These are phyloP conservation scores for Fusarium zealandicum DNA, from an alignment of 2,329 filamentous ascomycete species.

Conservation along the genomic window DNA sequence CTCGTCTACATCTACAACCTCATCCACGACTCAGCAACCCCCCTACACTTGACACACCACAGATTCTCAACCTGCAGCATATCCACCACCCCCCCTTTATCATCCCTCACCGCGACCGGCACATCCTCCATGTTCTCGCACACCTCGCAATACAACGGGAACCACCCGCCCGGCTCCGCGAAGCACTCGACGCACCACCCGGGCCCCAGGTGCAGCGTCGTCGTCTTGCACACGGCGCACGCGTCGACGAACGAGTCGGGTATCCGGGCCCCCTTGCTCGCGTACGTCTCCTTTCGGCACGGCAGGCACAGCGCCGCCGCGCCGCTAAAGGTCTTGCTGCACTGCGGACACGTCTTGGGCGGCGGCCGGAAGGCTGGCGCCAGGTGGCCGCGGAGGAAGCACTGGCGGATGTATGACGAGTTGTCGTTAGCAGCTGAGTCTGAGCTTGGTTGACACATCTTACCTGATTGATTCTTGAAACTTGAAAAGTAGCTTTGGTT, in stretches of 20 bases:
- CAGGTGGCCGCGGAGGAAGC: slow-evolving; percentile 17
- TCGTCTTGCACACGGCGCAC: slow-evolving; percentile 3
- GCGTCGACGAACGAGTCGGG: slow-evolving; percentile 11
- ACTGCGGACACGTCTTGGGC: slow-evolving; percentile 7
- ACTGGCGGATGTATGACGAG: slow-evolving; percentile 7
- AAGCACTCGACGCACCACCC: slow-evolving; percentile 31
- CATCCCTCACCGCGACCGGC: slow-evolving; percentile 15
- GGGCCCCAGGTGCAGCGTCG: slow-evolving; percentile 31
- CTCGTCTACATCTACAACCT: not conserved
- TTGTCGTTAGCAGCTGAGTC: not conserved
- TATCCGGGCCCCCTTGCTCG: not conserved
- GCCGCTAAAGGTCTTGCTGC: not conserved
- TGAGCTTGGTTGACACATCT: not conserved
- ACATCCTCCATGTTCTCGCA: slow-evolving; percentile 11
- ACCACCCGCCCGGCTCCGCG: not conserved
- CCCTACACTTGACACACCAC: slow-evolving; percentile 31
- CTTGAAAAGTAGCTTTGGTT: not conserved
- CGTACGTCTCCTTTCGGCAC: slow-evolving; percentile 4
- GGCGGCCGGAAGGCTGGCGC: slow-evolving; percentile 10
- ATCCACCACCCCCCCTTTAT: slow-evolving; percentile 20
- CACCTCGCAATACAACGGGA: slow-evolving; percentile 20
- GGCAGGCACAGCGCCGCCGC: slow-evolving; percentile 4
- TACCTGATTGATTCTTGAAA: slow-evolving; percentile 1
- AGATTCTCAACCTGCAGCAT: slow-evolving; percentile 24
- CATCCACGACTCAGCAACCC: slow-evolving; percentile 20